These are phyloP conservation scores for Epichloe gansuensis DNA, from an alignment of 2,329 filamentous ascomycete genomes.

Conservation along the genomic window DNA sequence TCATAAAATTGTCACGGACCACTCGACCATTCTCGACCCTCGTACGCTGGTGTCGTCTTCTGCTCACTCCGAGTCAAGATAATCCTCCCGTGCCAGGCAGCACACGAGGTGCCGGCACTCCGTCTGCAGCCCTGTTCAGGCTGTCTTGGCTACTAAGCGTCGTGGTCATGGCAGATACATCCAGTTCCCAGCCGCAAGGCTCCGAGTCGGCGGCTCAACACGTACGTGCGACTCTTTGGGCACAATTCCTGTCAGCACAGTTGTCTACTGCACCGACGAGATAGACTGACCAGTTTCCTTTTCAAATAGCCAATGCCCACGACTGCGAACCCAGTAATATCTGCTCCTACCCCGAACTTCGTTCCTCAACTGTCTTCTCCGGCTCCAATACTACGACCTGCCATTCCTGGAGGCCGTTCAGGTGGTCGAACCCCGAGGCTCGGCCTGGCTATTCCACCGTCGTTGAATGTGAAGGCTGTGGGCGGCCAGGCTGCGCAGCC, in stretches of 20 bases:
- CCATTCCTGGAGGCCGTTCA: slow-evolving; percentile 58
- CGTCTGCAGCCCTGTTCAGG: slow-evolving; percentile 2
- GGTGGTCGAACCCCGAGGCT: slow-evolving; percentile 62
- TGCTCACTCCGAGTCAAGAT: not conserved
- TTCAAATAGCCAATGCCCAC: slow-evolving; percentile 11
- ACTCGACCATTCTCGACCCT: not conserved
- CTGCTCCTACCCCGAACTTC: slow-evolving; percentile 22
- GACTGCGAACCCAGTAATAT: slow-evolving; percentile 14
- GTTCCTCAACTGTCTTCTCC: slow-evolving; percentile 58
- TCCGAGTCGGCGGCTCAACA: slow-evolving; percentile 9
- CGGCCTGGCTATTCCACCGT: slow-evolving; percentile 81
- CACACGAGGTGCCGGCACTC: slow-evolving; percentile 2
- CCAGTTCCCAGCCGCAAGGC: slow-evolving; percentile 12
- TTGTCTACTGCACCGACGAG: not conserved
- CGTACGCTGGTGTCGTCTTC: not conserved
- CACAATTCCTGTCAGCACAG: not conserved
- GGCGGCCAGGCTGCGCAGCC: slow-evolving; percentile 32
- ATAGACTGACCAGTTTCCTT: slow-evolving; percentile 1
- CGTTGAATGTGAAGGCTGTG: slow-evolving; percentile 69
- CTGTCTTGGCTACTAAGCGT: slow-evolving; percentile 9
- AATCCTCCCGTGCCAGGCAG: not conserved
- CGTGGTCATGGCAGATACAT: slow-evolving; percentile 15
- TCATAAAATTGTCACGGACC: not conserved
- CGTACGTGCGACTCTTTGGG: slow-evolving; percentile 8
- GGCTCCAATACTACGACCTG: slow-evolving; percentile 70